Evolutionary conservation across 345 rosid species (phyloP).

Genomic region (Pugionium cornutum): DNA sequence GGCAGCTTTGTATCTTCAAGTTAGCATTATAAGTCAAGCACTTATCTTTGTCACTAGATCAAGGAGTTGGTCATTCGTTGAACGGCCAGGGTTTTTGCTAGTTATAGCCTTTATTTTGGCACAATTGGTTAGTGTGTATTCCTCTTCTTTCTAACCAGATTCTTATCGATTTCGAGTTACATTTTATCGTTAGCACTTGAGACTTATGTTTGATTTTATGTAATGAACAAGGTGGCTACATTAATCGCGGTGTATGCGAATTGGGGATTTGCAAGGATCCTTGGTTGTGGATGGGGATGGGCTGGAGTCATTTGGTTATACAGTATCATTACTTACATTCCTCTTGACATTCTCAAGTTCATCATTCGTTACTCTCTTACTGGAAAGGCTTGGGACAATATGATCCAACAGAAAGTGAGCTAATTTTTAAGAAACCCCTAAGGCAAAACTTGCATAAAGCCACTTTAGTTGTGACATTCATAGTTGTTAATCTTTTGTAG

Average conservation of each 20-base stretch:
- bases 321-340: conserved; percentile 60
- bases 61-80: conserved; percentile 74
- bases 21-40: conserved; percentile 85
- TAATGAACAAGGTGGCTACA: conserved; percentile 57
- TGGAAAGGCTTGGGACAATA: conserved; percentile 68
- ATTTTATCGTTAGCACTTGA: not conserved
- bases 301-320: conserved; percentile 71
- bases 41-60: conserved; percentile 85
- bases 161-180: not conserved
- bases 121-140: conserved; percentile 53
- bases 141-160: not conserved
- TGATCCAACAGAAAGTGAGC: conserved; percentile 54
- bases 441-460: not conserved
- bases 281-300: conserved; percentile 86
- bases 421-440: not conserved
- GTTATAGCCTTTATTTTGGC: conserved; percentile 59
- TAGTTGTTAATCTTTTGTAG: conserved; percentile 33
- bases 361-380: conserved; percentile 57
- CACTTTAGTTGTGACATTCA: not conserved
- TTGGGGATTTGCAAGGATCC: conserved; percentile 68
- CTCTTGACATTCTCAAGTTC: conserved; percentile 78
- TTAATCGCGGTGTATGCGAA: conserved; percentile 62
- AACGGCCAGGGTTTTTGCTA: conserved; percentile 66
- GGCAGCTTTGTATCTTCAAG: conserved; percentile 85
- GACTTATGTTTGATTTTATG: not conserved